Evolutionary conservation across 1,139 yeast species (phyloP).

Genomic region (Diutina sp.): DNA sequence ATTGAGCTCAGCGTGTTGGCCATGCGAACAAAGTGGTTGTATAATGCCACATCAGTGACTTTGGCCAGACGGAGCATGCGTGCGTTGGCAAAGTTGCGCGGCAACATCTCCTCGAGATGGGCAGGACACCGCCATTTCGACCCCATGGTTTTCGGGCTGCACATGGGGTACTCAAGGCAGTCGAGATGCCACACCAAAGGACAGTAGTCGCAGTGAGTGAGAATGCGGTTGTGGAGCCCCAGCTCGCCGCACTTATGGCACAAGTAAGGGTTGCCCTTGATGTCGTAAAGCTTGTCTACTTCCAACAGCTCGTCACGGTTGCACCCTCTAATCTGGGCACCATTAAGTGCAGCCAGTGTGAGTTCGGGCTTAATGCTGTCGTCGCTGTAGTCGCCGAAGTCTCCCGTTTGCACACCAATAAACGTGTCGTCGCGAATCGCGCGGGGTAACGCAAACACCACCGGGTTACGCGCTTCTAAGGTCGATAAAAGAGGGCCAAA

Average conservation of each 20-base stretch:
- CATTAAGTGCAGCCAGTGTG: slow-evolving; percentile 25
- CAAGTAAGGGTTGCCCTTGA: slow-evolving; percentile 47
- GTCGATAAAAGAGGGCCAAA: slow-evolving; percentile 56
- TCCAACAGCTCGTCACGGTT: slow-evolving; percentile 39
- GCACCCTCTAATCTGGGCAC: slow-evolving; percentile 26
- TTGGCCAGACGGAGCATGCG: slow-evolving; percentile 44
- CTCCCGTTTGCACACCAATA: slow-evolving; percentile 54
- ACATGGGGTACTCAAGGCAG: slow-evolving; percentile 68
- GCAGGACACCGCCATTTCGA: slow-evolving; percentile 91
- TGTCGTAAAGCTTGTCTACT: slow-evolving; percentile 52
- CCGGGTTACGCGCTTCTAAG: slow-evolving; percentile 50
- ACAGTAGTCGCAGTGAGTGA: slow-evolving; percentile 80
- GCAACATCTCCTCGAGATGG: slow-evolving; percentile 53
- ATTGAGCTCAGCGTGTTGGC: slow-evolving; percentile 4
- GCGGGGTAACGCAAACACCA: slow-evolving; percentile 61
- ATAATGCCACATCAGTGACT: slow-evolving; percentile 37
- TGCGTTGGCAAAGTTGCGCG: slow-evolving; percentile 9
- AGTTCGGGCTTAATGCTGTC: slow-evolving; percentile 40
- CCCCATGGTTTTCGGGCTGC: slow-evolving; percentile 66
- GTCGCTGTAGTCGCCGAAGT: slow-evolving; percentile 48
- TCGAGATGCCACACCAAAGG: slow-evolving; percentile 86
- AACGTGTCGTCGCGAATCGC: slow-evolving; percentile 56
- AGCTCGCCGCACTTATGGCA: slow-evolving; percentile 71
- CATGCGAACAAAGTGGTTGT: slow-evolving; percentile 20
- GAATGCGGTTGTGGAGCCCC: slow-evolving; percentile 39